Evolutionary conservation across 441 rosid species (phyloP).

Genomic region (Syzygium malaccense): DNA sequence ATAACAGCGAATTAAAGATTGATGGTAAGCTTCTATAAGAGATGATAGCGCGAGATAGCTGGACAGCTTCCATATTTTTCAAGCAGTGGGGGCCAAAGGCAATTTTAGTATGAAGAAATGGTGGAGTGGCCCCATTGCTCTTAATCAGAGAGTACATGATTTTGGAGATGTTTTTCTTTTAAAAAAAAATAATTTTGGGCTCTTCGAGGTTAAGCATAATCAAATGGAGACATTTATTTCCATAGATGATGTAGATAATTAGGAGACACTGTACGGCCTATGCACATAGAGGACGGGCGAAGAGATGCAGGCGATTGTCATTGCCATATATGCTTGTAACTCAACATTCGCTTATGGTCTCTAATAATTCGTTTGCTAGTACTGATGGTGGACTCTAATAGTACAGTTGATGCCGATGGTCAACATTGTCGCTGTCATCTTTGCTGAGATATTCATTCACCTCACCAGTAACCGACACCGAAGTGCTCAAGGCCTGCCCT

Average conservation of each 20-base stretch:
- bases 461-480: background rate
- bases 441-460: background rate
- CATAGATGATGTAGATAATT: background rate
- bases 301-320: background rate
- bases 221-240: background rate
- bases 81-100: background rate
- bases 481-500: too few relatives aligned
- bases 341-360: background rate
- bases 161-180: background rate
- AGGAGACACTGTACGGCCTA: background rate
- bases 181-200: background rate
- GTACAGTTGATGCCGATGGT: background rate
- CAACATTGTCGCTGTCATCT: fast-evolving
- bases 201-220: background rate
- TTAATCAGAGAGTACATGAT: background rate
- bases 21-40: background rate
- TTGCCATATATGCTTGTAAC: background rate
- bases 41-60: fast-evolving
- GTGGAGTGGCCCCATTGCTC: background rate
- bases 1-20: background rate
- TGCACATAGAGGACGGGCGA: background rate
- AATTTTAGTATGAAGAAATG: background rate
- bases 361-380: background rate
- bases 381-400: background rate
- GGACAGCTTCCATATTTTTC: fast-evolving